A percentile compares a stretch with the other conserved stretches of the same genome.
Evolutionary conservation across 1,284 basidiomycete species (phyloP).

Genomic region (Cutaneotrichosporon cyanovorans): DNA sequence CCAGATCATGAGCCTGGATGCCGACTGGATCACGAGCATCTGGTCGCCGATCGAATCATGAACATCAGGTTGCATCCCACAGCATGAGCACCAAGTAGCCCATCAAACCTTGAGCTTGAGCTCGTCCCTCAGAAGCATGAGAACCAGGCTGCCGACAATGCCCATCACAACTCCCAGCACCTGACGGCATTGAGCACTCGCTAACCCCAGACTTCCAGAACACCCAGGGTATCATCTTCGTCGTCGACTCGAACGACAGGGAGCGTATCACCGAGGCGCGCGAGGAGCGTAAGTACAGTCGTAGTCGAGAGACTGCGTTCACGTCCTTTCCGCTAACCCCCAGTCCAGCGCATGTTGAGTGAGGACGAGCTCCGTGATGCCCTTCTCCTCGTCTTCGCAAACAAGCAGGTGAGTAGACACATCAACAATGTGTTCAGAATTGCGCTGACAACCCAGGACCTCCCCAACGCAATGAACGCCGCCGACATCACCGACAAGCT

Average conservation of each 20-base stretch:
- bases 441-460: slow-evolving; percentile 52
- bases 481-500: slow-evolving; percentile 99
- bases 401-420: slow-evolving; percentile 65
- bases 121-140: too few relatives aligned
- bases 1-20: too few relatives aligned
- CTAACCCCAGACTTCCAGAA: slow-evolving; percentile 88
- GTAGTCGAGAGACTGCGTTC: neutral
- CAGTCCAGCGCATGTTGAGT: slow-evolving; percentile 94
- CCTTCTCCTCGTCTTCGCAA: slow-evolving; percentile 95
- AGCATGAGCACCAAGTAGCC: too few relatives aligned
- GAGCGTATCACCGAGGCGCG: slow-evolving; percentile 99
- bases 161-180: too few relatives aligned
- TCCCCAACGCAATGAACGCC: slow-evolving; percentile 99
- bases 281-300: slow-evolving; percentile 63
- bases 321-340: too few relatives aligned
- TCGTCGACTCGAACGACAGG: slow-evolving; percentile 98
- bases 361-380: slow-evolving; percentile 99
- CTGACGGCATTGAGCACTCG: neutral
- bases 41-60: too few relatives aligned
- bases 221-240: slow-evolving; percentile 99
- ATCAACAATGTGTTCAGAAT: neutral
- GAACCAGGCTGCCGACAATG: too few relatives aligned
- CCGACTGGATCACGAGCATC: too few relatives aligned
- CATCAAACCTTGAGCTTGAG: too few relatives aligned
- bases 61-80: too few relatives aligned